Evolutionary conservation across 2,329 filamentous ascomycete species (phyloP).

Genomic region (Aspergillus eucalypticola): DNA sequence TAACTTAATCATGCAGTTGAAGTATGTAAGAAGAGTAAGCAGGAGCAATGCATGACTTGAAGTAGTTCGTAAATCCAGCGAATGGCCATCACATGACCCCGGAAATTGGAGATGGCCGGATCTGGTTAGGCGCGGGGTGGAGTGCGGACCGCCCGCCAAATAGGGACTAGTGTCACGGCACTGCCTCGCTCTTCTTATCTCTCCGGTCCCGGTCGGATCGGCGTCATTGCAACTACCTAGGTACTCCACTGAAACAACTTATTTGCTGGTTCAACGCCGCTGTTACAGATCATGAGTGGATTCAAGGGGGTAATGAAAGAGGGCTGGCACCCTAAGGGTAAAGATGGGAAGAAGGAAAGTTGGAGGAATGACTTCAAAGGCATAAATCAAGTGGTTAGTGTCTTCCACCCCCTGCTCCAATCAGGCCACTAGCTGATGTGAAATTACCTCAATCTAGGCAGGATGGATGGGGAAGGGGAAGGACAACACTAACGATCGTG

Average conservation of each 20-base stretch:
- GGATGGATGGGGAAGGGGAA: constrained; percentile 61
- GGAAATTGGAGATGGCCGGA: background rate
- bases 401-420: background rate
- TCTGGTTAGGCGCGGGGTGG: constrained; percentile 1
- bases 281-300: constrained; percentile 43
- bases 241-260: background rate
- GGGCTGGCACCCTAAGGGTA: constrained; percentile 57
- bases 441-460: constrained; percentile 47
- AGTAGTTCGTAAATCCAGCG: no score
- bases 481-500: constrained; percentile 43
- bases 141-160: background rate
- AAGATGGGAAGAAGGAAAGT: constrained; percentile 55
- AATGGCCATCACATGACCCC: background rate
- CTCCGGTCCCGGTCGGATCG: constrained; percentile 10
- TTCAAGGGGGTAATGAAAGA: constrained; percentile 52
- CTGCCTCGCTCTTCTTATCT: constrained; percentile 4
- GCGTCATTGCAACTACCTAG: background rate
- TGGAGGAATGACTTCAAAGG: constrained; percentile 60
- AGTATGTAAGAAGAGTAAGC: background rate
- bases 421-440: constrained; percentile 20
- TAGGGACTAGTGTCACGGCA: background rate
- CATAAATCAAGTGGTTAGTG: constrained; percentile 57
- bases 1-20: background rate
- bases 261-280: background rate
- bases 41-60: background rate